Base-by-base conservation (phyloP, 2,329 filamentous ascomycete species). In the Elsinoe necatrix region DNA sequence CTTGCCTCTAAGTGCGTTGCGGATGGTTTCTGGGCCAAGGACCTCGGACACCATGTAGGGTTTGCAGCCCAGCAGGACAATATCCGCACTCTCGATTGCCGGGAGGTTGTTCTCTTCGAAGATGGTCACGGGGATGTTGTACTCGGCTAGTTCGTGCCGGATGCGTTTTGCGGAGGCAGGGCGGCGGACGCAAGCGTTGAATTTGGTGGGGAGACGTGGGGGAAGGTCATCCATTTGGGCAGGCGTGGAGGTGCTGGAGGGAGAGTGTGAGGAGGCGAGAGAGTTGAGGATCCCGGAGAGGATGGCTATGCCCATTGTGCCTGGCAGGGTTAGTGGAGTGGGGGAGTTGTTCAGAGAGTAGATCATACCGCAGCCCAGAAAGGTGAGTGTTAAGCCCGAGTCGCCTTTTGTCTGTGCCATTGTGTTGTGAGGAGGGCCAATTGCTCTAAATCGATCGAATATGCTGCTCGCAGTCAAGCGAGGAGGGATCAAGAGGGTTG, bases 221-320 rank as follows among this genome's bases (percentile, higher is more conserved):
- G 83, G 81, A 7, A 79, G 56, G 8, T 68, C 68, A 64, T 67
- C 67, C 60, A 45, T 54, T 16, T 61, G 58, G 3, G 59, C 51
- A 3, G 45, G 29, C 41, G 35, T 37, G 25, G 41, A 43, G 18
- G 41, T 43, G 16, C 16, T 18, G 18, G 41, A 43, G 8, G 35
- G 23, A 20, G 54, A 45, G 37, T 34, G 42, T n/a, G 54, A 56
- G 48, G 65, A 65, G 16, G 59, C 65, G 59, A 93, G 78, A 9
- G 86, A 87, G 59, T 81, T 77, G 63, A 95, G 80, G 66, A 95
- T 85, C 61, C 89, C 89, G 56, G 81, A 84, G 57, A 95, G 80
- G 63, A 95, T 91, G 58, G 88, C 88, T 59, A 88, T 87, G 58
- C 89, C 89, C 82, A 95, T 87, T 55, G 84, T 91, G 62, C 88